Conservation (phyloP, 139 green algal genomes). For the Micromonas commoda region DNA sequence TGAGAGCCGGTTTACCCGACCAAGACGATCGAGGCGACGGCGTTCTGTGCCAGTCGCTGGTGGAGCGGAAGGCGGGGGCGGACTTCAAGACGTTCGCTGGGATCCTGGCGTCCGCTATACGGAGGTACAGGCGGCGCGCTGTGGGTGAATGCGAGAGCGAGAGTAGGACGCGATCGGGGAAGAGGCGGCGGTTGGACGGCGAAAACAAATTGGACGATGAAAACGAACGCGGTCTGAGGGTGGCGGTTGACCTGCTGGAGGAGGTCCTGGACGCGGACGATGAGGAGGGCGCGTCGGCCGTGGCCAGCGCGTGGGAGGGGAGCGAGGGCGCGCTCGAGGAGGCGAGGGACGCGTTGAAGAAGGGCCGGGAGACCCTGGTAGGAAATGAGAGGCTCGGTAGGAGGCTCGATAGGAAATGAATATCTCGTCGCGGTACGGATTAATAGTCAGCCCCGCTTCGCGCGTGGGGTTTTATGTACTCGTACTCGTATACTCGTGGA, state of each 20-base stretch:
- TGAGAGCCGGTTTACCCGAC: neutral
- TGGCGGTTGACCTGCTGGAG: neutral
- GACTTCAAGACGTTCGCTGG: neutral
- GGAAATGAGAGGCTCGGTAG: no score
- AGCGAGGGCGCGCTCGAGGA: neutral
- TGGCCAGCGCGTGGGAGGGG: neutral
- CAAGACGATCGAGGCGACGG: neutral
- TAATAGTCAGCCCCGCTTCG: neutral
- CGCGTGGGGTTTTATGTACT: no score
- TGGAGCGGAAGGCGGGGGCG: neutral
- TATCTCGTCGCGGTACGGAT: no score
- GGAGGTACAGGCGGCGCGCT: neutral
- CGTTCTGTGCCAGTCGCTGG: neutral
- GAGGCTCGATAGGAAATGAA: no score
- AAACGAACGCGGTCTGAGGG: neutral
- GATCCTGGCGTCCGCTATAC: neutral
- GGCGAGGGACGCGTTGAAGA: neutral
- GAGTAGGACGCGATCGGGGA: neutral
- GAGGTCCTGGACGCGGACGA: neutral
- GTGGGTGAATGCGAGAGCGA: neutral
- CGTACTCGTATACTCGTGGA: no score
- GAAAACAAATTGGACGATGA: neutral
- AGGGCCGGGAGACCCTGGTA: neutral
- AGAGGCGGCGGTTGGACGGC: neutral
- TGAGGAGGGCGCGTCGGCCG: neutral